These are phyloP conservation scores for Pseudogymnoascus sp. DNA, from an alignment of 2,329 filamentous ascomycete species.

Conservation along the genomic window DNA sequence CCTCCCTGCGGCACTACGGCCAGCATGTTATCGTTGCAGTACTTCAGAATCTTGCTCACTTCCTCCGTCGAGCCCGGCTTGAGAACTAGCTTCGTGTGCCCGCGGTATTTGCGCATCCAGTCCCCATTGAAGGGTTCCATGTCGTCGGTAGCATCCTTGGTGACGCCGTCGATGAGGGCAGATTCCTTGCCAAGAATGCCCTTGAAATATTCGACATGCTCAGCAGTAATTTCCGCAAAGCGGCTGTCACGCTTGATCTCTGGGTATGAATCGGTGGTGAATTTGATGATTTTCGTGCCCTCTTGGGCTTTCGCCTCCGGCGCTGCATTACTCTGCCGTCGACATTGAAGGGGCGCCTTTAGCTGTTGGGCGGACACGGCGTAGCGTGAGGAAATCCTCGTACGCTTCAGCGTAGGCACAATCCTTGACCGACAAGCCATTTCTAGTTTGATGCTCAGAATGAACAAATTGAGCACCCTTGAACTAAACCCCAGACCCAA, in stretches of 20 bases:
- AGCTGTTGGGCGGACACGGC: not conserved
- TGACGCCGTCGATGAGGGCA: slow-evolving; percentile 79
- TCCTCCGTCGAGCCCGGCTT: slow-evolving; percentile 80
- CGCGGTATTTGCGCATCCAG: slow-evolving; percentile 98
- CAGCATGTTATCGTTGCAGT: slow-evolving; percentile 89
- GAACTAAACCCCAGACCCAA: not conserved
- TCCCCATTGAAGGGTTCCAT: slow-evolving; percentile 90
- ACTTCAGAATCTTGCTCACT: slow-evolving; percentile 82
- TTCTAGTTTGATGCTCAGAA: not conserved
- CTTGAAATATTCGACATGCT: slow-evolving; percentile 80
- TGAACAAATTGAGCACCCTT: not conserved
- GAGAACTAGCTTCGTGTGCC: slow-evolving; percentile 78
- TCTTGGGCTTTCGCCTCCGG: slow-evolving; percentile 23
- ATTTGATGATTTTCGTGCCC: slow-evolving; percentile 49
- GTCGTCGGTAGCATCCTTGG: slow-evolving; percentile 66
- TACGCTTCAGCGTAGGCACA: slow-evolving; percentile 2
- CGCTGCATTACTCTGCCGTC: slow-evolving; percentile 20
- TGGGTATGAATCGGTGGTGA: slow-evolving; percentile 82
- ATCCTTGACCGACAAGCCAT: slow-evolving; percentile 9
- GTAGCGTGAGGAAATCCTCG: not conserved
- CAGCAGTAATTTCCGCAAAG: slow-evolving; percentile 65
- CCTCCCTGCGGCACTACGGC: slow-evolving; percentile 96
- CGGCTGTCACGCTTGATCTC: slow-evolving; percentile 70
- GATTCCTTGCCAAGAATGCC: slow-evolving; percentile 70
- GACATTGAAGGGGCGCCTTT: slow-evolving; percentile 16